These are phyloP conservation scores for Thalia dealbata DNA, from an alignment of 176 grass and related monocot species.

Conservation along the genomic window DNA sequence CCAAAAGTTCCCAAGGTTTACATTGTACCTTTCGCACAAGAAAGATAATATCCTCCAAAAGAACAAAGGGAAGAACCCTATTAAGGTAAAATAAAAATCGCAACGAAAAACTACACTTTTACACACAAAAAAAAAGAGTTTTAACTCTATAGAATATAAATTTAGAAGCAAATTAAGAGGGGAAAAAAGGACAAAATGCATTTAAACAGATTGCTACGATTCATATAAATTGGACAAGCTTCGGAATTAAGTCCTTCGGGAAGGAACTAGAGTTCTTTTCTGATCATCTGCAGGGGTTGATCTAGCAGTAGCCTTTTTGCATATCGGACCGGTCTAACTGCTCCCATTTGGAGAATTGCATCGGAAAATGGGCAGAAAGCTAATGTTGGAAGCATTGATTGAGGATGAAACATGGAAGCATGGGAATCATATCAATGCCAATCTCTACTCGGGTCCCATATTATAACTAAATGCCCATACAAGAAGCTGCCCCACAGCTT, in stretches of 20 bases:
- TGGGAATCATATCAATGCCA: background rate
- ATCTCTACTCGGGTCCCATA: background rate
- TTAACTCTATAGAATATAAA: too few species aligned
- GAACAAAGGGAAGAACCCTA: background rate
- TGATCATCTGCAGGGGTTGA: background rate
- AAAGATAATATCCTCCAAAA: background rate
- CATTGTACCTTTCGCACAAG: background rate
- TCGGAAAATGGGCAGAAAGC: background rate
- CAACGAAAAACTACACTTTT: too few species aligned
- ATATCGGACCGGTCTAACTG: background rate
- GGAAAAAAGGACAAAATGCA: too few species aligned
- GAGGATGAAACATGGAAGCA: background rate
- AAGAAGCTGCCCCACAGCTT: background rate
- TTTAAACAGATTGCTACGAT: too few species aligned
- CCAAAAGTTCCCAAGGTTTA: background rate
- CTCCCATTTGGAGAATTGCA: background rate
- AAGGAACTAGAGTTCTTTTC: too few species aligned
- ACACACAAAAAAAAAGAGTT: background rate
- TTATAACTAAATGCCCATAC: background rate
- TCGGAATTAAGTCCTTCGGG: too few species aligned
- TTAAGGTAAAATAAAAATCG: too few species aligned
- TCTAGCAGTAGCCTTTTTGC: background rate
- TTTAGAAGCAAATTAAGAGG: too few species aligned
- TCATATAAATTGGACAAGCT: background rate
- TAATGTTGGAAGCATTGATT: background rate